phyloP scores from a whole-genome alignment of 2,329 filamentous ascomycete species.

The Sporothrix curviconia region DNA sequence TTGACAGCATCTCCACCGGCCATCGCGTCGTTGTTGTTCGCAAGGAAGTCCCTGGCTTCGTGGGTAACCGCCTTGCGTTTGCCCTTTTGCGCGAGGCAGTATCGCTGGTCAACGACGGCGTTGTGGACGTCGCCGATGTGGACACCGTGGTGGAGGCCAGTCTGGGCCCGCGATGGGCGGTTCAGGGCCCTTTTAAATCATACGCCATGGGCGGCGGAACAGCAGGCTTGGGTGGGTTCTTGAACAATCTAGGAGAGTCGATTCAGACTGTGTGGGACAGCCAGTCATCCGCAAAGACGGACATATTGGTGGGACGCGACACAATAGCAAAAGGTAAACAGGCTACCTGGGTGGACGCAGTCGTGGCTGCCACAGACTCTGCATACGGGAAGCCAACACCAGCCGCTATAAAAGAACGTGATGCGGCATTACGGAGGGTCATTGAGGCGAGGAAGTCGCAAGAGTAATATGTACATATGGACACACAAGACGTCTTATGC shows the following conservation, averaged over 20 bases:
- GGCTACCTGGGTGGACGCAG: neutral
- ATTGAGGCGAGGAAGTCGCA: neutral
- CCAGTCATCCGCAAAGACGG: neutral
- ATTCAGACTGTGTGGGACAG: slow-evolving; percentile 6
- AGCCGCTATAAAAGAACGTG: neutral
- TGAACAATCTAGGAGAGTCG: neutral
- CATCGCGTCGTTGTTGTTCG: slow-evolving; percentile 35
- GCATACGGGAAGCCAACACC: slow-evolving; percentile 3
- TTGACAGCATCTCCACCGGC: slow-evolving; percentile 26
- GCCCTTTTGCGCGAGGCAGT: slow-evolving; percentile 32
- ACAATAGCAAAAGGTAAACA: neutral
- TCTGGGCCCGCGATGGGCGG: slow-evolving; percentile 14
- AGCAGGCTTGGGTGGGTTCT: neutral
- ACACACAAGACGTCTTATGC: no score
- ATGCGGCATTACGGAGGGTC: neutral
- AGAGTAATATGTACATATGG: no score
- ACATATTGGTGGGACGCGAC: no score
- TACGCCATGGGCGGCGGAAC: slow-evolving; percentile 13
- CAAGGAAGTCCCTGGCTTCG: slow-evolving; percentile 36
- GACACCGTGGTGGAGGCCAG: slow-evolving; percentile 17
- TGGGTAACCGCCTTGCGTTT: slow-evolving; percentile 40
- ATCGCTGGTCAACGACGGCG: slow-evolving; percentile 28
- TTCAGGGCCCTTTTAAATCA: slow-evolving; percentile 10
- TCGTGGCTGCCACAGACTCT: neutral
- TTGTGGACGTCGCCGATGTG: slow-evolving; percentile 26